Percentiles rank a stretch among this genome's conserved stretches.
These are phyloP conservation scores for Harringtonia aguacate DNA, from an alignment of 2,329 filamentous ascomycete genomes.

Conservation along the genomic window DNA sequence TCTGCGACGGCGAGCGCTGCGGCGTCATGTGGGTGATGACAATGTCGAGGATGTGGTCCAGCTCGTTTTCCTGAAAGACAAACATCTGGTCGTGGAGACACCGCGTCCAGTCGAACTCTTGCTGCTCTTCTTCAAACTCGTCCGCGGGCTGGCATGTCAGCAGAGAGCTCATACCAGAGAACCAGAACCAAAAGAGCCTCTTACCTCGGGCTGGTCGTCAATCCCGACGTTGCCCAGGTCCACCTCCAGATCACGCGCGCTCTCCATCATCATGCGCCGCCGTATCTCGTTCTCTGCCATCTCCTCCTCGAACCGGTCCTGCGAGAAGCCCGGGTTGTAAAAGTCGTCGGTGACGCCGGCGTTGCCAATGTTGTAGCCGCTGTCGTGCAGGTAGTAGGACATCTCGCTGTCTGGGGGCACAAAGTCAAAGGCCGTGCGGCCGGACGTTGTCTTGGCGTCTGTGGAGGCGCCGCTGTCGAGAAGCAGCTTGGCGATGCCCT, in stretches of 20 bases:
- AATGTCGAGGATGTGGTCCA: constrained; percentile 85
- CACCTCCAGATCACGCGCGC: constrained; percentile 90
- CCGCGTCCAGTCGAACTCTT: constrained; percentile 91
- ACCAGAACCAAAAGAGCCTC: constrained; percentile 15
- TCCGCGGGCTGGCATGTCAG: constrained; percentile 47
- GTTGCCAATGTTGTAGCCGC: constrained; percentile 80
- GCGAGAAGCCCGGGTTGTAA: constrained; percentile 82
- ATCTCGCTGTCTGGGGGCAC: constrained; percentile 93
- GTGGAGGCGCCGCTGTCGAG: constrained; percentile 92
- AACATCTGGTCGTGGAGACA: constrained; percentile 99
- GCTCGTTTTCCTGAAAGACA: constrained; percentile 91
- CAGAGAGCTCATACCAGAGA: neutral
- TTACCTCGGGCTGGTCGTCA: constrained; percentile 86
- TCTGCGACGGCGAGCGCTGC: constrained; percentile 90
- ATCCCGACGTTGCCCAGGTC: constrained; percentile 92
- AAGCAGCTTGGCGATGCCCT: constrained; percentile 84
- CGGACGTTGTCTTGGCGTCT: constrained; percentile 88
- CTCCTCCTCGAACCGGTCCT: constrained; percentile 93
- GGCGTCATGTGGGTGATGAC: constrained; percentile 98
- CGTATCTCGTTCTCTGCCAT: constrained; percentile 95
- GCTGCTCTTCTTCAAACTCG: constrained; percentile 77
- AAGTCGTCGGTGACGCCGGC: constrained; percentile 80
- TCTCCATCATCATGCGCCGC: constrained; percentile 98
- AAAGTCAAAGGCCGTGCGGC: constrained; percentile 91
- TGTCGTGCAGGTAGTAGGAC: constrained; percentile 88